These are phyloP conservation scores for Penstemon eatonii DNA, from an alignment of 257 asterid genomes.

Conservation along the genomic window DNA sequence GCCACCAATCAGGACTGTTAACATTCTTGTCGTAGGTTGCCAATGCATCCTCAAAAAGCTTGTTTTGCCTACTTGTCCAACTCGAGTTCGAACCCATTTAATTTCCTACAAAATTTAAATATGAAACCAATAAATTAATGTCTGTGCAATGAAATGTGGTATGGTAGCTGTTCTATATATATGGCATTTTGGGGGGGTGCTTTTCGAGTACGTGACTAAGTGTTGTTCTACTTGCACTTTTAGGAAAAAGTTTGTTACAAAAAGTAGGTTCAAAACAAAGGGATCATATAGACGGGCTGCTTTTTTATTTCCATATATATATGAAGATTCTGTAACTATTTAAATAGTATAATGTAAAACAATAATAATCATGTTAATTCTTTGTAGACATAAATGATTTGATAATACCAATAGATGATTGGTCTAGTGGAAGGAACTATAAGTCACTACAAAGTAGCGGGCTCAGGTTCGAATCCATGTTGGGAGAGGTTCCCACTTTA, in stretches of 20 bases:
- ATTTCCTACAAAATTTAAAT: background rate
- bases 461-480: too few relatives aligned
- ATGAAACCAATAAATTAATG: background rate
- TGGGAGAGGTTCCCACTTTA: too few relatives aligned
- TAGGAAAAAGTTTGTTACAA: background rate
- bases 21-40: constrained; percentile 41
- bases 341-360: too few relatives aligned
- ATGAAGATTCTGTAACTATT: too few relatives aligned
- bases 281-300: too few relatives aligned
- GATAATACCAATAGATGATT: too few relatives aligned
- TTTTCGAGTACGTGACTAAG: background rate
- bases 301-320: too few relatives aligned
- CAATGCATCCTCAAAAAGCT: constrained; percentile 67
- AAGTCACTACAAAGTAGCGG: too few relatives aligned
- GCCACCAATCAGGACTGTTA: constrained; percentile 58
- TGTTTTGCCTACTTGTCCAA: constrained; percentile 63
- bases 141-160: constrained; percentile 14
- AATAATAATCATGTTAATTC: too few relatives aligned
- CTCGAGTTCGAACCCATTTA: constrained; percentile 44
- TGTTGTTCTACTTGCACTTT: constrained; percentile 9
- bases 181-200: constrained; percentile 8
- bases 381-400: too few relatives aligned
- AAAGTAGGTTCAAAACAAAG: background rate
- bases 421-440: too few relatives aligned
- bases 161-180: constrained; percentile 33